phyloP scores from a whole-genome alignment of 2,329 filamentous ascomycete genomes.

The Penicillium sp. region DNA sequence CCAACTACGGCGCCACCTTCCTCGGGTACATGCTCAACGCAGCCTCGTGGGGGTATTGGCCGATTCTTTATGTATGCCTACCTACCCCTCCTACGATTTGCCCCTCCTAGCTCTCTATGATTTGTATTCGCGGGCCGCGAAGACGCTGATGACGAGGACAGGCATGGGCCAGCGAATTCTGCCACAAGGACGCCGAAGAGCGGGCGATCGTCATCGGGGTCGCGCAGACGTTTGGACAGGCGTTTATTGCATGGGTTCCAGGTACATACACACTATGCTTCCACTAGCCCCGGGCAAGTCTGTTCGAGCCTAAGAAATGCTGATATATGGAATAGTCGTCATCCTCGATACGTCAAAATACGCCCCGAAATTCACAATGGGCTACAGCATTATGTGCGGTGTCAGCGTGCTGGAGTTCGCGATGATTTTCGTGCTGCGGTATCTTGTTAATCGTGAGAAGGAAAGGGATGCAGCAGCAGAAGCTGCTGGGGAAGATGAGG shows the following conservation, averaged over 20 bases:
- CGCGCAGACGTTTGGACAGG: conserved; percentile 2
- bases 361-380: not conserved
- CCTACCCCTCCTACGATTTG: no score
- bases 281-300: no score
- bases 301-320: no score
- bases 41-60: not conserved
- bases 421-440: not conserved
- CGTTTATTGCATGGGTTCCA: not conserved
- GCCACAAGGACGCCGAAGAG: not conserved
- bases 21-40: conserved; percentile 1
- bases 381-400: not conserved
- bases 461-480: not conserved
- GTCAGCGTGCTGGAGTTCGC: not conserved
- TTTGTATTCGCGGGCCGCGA: no score
- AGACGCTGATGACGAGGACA: no score
- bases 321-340: not conserved
- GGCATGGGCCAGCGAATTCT: conserved; percentile 1
- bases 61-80: not conserved
- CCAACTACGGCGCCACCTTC: not conserved
- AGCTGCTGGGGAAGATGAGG: not conserved
- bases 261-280: not conserved
- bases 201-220: conserved; percentile 2
- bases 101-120: no score
- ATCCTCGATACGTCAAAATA: not conserved
- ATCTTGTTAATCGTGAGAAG: not conserved